A percentile compares a stretch with the other conserved stretches of the same genome.
Evolutionary conservation across 148 eudicot species (phyloP).

Genomic region (Fagopyrum tataricum): DNA sequence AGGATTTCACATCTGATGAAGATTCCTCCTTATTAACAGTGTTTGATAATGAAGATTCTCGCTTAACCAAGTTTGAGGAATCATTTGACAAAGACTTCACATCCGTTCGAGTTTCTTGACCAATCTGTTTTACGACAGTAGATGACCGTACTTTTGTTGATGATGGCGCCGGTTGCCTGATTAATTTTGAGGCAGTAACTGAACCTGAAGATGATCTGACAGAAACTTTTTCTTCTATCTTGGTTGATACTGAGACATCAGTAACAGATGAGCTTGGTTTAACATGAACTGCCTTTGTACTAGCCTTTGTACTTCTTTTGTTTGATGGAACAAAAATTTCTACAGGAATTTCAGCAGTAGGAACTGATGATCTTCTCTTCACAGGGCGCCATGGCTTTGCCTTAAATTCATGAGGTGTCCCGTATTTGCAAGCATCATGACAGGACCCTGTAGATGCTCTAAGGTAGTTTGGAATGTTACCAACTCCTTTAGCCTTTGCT

Average conservation of each 20-base stretch:
- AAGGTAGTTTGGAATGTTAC: slow-evolving; percentile 50
- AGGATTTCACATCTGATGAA: background rate
- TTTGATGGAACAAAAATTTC: slow-evolving; percentile 28
- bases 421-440: slow-evolving; percentile 77
- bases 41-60: background rate
- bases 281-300: background rate
- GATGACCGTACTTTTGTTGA: slow-evolving; percentile 3
- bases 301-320: slow-evolving; percentile 21
- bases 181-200: slow-evolving; percentile 11
- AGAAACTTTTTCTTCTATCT: slow-evolving; percentile 10
- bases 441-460: slow-evolving; percentile 87
- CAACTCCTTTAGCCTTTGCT: slow-evolving; percentile 20
- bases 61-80: slow-evolving; percentile 16
- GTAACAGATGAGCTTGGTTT: background rate
- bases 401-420: slow-evolving; percentile 35
- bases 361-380: slow-evolving; percentile 27
- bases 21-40: slow-evolving; percentile 13
- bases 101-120: slow-evolving; percentile 19
- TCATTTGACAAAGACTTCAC: slow-evolving; percentile 14
- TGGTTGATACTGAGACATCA: slow-evolving; percentile 1
- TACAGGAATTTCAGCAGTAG: slow-evolving; percentile 19
- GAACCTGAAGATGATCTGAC: slow-evolving; percentile 17
- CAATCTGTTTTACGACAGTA: slow-evolving; percentile 23
- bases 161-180: slow-evolving; percentile 22
- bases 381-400: slow-evolving; percentile 29